Percentiles rank a stretch among this genome's conserved stretches.
Conservation (phyloP, 2,329 filamentous ascomycete genomes). For the Colletotrichum truncatum region DNA sequence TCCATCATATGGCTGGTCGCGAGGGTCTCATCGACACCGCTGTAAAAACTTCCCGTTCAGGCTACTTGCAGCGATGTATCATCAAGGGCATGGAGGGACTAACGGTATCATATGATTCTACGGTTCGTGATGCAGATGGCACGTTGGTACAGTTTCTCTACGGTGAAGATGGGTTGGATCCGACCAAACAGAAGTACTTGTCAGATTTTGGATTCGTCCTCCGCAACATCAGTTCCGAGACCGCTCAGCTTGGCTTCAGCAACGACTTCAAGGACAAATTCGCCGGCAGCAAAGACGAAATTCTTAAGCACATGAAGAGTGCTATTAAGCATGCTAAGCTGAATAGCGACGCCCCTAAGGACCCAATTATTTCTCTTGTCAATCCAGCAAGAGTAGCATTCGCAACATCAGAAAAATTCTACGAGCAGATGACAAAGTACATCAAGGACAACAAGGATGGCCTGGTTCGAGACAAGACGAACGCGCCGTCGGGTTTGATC, state of each 20-base stretch:
- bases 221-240: conserved; percentile 83
- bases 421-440: conserved; percentile 76
- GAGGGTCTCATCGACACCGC: conserved; percentile 99
- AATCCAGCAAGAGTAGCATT: conserved; percentile 83
- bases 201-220: conserved; percentile 90
- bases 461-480: conserved; percentile 53
- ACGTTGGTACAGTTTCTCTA: conserved; percentile 95
- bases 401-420: conserved; percentile 90
- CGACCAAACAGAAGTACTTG: conserved; percentile 92
- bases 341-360: conserved; percentile 66
- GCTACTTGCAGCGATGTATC: conserved; percentile 94
- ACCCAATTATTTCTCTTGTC: conserved; percentile 78
- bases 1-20: conserved; percentile 98
- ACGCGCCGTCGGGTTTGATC: conserved; percentile 45
- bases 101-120: conserved; percentile 90
- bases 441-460: conserved; percentile 78
- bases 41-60: conserved; percentile 96
- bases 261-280: conserved; percentile 56
- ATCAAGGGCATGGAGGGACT: conserved; percentile 99
- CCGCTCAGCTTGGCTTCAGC: conserved; percentile 77
- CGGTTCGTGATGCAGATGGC: conserved; percentile 93
- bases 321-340: conserved; percentile 77
- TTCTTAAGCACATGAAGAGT: conserved; percentile 83
- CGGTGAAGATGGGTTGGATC: conserved; percentile 94
- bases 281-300: conserved; percentile 64